Conservation (phyloP, 345 rosid species). For the Crucihimalaya himalaica region DNA sequence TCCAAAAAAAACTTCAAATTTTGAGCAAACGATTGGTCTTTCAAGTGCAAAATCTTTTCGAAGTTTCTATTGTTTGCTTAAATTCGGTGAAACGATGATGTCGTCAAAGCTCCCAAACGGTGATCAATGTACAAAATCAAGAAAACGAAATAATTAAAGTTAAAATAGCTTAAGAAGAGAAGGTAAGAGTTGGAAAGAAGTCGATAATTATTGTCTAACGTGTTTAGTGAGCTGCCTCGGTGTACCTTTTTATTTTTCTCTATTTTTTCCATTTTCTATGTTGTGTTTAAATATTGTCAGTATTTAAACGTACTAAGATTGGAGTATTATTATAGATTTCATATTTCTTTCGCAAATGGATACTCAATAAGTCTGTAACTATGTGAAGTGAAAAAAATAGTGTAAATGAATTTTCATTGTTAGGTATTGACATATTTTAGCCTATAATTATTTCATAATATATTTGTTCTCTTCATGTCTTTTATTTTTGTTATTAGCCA, state of each 20-base stretch:
- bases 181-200: constrained; percentile 8
- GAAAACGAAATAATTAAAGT: neutral
- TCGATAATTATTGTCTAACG: neutral
- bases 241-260: neutral
- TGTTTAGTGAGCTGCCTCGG: constrained; percentile 20
- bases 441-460: neutral
- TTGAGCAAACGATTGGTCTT: neutral
- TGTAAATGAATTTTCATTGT: too few species aligned
- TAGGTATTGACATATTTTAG: too few species aligned
- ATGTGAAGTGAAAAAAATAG: too few species aligned
- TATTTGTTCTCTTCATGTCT: neutral
- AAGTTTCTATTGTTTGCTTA: neutral
- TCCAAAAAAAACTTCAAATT: neutral
- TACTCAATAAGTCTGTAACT: neutral
- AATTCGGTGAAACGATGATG: neutral
- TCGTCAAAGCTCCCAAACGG: neutral
- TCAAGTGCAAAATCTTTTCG: neutral
- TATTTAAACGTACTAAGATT: neutral
- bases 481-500: too few species aligned
- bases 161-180: constrained; percentile 14
- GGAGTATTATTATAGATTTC: neutral
- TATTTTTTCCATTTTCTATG: neutral
- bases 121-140: neutral
- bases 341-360: neutral
- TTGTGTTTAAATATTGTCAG: neutral